Evolutionary conservation across 75 land plant species (phyloP).

Genomic region (Azolla pinnata): DNA sequence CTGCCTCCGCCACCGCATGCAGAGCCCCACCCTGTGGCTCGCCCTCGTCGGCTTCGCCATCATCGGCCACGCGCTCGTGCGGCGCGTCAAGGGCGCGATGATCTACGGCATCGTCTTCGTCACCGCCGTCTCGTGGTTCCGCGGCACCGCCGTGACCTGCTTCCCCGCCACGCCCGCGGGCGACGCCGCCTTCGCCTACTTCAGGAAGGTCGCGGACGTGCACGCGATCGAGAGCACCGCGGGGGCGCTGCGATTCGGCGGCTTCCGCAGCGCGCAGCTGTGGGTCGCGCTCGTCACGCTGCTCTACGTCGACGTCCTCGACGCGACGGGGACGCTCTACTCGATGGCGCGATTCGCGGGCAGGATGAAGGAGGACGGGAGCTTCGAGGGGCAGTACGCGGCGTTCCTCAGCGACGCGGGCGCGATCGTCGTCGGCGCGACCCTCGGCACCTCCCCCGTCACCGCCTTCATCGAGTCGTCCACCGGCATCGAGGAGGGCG

Average conservation of each 20-base stretch:
- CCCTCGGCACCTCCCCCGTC: conserved; percentile 56
- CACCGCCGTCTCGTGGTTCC: conserved; percentile 67
- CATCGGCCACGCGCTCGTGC: conserved; percentile 43
- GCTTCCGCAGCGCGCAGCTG: conserved; percentile 33
- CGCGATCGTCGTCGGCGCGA: conserved; percentile 47
- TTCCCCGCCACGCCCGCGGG: conserved; percentile 61
- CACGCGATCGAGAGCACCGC: conserved; percentile 53
- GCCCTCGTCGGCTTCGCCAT: conserved; percentile 59
- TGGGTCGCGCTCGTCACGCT: conserved; percentile 64
- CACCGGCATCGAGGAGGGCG: conserved; percentile 77
- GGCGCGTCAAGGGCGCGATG: conserved; percentile 67
- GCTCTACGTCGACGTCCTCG: conserved; percentile 75
- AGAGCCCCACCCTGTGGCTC: conserved; percentile 80
- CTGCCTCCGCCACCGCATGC: conserved; percentile 52
- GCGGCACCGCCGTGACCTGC: conserved; percentile 57
- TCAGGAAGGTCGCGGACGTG: conserved; percentile 65
- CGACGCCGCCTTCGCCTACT: conserved; percentile 44
- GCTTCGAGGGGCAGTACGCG: conserved; percentile 70
- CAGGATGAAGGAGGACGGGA: conserved; percentile 45
- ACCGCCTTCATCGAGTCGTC: conserved; percentile 74
- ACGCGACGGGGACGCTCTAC: conserved; percentile 72
- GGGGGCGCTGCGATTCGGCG: conserved; percentile 51
- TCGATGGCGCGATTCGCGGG: conserved; percentile 84
- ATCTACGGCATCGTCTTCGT: conserved; percentile 78
- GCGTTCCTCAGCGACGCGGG: conserved; percentile 80